Evolutionary conservation across 192 early-diverging fungal genomes (phyloP).

Genomic region (Umbelopsis vinacea): DNA sequence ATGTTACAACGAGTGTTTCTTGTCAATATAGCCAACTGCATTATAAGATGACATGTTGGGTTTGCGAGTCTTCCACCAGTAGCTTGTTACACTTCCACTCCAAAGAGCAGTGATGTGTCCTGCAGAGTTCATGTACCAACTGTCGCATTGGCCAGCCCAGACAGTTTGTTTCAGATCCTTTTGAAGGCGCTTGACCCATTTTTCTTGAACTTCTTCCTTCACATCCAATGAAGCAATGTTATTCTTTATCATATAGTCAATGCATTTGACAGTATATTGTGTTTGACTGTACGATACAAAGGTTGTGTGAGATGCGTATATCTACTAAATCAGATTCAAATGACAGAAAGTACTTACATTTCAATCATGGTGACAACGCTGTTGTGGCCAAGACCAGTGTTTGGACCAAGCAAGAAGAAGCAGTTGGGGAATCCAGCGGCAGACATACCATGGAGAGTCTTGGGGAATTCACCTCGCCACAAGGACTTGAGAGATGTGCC

Average conservation of each 20-base stretch:
- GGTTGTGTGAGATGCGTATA: neutral
- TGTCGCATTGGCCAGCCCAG: slow-evolving; percentile 52
- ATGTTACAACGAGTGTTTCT: slow-evolving; percentile 15
- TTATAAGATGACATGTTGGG: neutral
- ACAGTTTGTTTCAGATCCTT: slow-evolving; percentile 45
- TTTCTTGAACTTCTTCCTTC: slow-evolving; percentile 37
- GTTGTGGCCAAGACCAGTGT: slow-evolving; percentile 54
- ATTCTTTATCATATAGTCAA: slow-evolving; percentile 47
- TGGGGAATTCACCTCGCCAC: slow-evolving; percentile 42
- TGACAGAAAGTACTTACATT: slow-evolving; percentile 13
- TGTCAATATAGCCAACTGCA: slow-evolving; percentile 17
- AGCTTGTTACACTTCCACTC: slow-evolving; percentile 31
- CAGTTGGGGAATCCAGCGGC: slow-evolving; percentile 56
- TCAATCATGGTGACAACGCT: slow-evolving; percentile 58
- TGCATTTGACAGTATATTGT: slow-evolving; percentile 45
- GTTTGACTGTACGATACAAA: slow-evolving; percentile 36
- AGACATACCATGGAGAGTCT: slow-evolving; percentile 50
- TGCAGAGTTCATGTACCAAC: slow-evolving; percentile 51
- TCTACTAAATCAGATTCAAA: neutral
- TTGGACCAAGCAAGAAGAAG: slow-evolving; percentile 58
- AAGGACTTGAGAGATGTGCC: slow-evolving; percentile 31
- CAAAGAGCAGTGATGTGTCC: slow-evolving; percentile 41
- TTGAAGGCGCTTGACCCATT: slow-evolving; percentile 38
- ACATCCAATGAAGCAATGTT: slow-evolving; percentile 43
- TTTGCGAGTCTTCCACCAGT: slow-evolving; percentile 20